A percentile compares a stretch with the other conserved stretches of the same genome.
Evolutionary conservation across 2,329 filamentous ascomycete genomes (phyloP).

Genomic region (Ophiostoma australiae): DNA sequence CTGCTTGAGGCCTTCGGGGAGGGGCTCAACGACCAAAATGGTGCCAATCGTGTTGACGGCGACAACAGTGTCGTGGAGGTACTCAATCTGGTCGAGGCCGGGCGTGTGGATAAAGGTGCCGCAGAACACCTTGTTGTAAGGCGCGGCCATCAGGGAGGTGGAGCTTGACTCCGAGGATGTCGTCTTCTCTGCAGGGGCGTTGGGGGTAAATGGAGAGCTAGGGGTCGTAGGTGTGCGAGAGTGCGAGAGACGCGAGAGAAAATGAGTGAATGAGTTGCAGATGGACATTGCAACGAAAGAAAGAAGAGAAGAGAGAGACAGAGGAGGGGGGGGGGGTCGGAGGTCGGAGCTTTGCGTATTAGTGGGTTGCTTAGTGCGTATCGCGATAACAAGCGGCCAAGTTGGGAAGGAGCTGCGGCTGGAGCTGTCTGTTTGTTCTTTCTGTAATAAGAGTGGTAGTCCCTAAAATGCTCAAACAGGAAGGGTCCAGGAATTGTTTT

Average conservation of each 20-base stretch:
- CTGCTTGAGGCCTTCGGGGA: slow-evolving; percentile 8
- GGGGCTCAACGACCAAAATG: slow-evolving; percentile 46
- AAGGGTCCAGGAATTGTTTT: neutral
- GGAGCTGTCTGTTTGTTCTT: slow-evolving; percentile 9
- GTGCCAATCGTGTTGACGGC: slow-evolving; percentile 47
- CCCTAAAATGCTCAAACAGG: neutral
- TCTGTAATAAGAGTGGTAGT: neutral
- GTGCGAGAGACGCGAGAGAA: neutral
- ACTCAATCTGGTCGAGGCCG: slow-evolving; percentile 45
- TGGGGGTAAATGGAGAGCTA: neutral
- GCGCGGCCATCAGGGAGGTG: neutral
- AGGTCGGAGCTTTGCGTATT: slow-evolving; percentile 1
- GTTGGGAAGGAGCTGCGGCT: neutral
- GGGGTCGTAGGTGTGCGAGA: neutral
- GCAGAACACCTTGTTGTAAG: slow-evolving; percentile 41
- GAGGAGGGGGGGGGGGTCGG: neutral
- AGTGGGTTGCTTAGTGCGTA: slow-evolving; percentile 14
- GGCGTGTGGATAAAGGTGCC: slow-evolving; percentile 54
- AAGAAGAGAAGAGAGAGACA: neutral
- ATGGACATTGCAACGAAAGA: slow-evolving; percentile 1
- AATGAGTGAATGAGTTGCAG: neutral
- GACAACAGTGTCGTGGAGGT: slow-evolving; percentile 47
- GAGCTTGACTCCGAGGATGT: neutral
- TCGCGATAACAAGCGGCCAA: slow-evolving; percentile 6
- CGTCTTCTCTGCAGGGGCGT: neutral